Evolutionary conservation across 2,329 filamentous ascomycete species (phyloP), one percentile per base, ranked within the genome.

Genomic region (Hypoxylon rubiginosum): DNA sequence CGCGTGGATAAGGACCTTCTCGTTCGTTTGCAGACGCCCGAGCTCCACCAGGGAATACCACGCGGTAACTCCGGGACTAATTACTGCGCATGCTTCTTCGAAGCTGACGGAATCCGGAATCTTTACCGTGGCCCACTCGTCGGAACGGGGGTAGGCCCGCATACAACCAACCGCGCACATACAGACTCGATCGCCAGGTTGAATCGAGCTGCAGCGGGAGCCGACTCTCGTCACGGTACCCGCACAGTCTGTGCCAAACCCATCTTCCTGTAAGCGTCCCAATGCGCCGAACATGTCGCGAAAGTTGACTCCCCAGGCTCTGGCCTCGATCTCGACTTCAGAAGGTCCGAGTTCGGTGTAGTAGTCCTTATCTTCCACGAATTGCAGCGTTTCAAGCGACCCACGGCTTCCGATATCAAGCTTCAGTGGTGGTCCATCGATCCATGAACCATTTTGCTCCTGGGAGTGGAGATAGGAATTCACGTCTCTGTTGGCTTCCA

Each of bases 321-420:
- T 62, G 1, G 65, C 49, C 17, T 64, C 52, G 15, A 67, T 67
- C 19, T 67, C 65, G 11, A 67, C 60, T 13, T 67, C 60, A 9
- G 10, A 17, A 4, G 60, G 48, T 3, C 24, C 43, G 11, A 67
- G 39, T 0, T 54, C 39, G 10, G 30, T 8, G 4, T 26, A 17
- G 6, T 56, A 45, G 17, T 54, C 34, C 5, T 10, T 15, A n/a
- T 64, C 62, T n/a, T 55, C 24, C 1, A 46, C 26, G 11, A 64
- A 60, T 15, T 45, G 34, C 2, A 64, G 43, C 9, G 56, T 59
- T 11, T 64, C 62, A 2, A 66, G 50, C 24, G 6, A 13, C 3
- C 34, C 34, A 36, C 34, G 34, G 34, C 11, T 36, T 7, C 34
- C 34, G 6, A 36, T 36, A 36, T 36, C 34, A 11, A 36, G 34